These are phyloP conservation scores for Allium cepa DNA, from an alignment of 106 monocot species.

Conservation along the genomic window DNA sequence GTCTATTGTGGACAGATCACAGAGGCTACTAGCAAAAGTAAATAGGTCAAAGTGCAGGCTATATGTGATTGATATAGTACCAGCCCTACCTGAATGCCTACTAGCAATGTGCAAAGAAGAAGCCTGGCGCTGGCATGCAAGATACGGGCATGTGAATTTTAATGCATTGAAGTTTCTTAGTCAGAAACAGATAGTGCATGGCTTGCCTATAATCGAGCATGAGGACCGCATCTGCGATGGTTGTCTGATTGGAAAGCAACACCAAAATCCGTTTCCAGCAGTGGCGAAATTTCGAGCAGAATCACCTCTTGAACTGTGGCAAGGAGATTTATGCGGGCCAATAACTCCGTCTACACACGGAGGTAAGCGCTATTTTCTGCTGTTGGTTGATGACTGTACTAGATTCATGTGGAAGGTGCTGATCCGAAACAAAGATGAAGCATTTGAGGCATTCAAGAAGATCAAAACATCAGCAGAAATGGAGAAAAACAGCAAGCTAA, in stretches of 20 bases:
- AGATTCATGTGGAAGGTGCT: too few species aligned
- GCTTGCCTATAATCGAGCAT: constrained; percentile 3
- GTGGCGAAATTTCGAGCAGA: background rate
- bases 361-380: too few species aligned
- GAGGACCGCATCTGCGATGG: constrained; percentile 13
- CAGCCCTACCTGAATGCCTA: background rate
- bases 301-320: background rate
- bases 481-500: background rate
- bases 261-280: constrained; percentile 5
- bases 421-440: too few species aligned
- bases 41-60: background rate
- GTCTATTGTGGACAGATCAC: background rate
- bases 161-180: background rate
- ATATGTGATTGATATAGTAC: background rate
- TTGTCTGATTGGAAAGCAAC: constrained; percentile 10
- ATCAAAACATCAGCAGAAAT: background rate
- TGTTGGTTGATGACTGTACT: too few species aligned
- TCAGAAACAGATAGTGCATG: background rate
- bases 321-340: constrained; percentile 13
- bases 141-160: constrained; percentile 11
- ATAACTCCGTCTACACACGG: too few species aligned
- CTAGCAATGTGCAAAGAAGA: constrained; percentile 1
- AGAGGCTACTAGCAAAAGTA: background rate
- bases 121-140: constrained; percentile 8
- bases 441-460: constrained; percentile 5